Evolutionary conservation across 371 early-diverging fungal species (phyloP).

Genomic region (Mortierella sp.): DNA sequence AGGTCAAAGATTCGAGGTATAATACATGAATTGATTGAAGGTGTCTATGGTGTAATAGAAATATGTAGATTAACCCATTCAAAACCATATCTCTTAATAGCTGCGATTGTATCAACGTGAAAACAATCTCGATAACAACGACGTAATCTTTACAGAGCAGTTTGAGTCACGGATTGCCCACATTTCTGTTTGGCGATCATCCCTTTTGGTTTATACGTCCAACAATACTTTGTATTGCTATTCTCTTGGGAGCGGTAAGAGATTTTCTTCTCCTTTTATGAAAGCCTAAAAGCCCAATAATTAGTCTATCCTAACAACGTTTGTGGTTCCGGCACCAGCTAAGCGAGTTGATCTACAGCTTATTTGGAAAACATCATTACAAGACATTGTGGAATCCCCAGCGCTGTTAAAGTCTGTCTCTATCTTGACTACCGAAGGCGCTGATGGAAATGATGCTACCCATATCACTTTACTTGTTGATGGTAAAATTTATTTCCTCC

Average conservation of each 20-base stretch:
- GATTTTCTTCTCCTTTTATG: neutral
- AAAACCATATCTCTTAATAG: slow-evolving; percentile 48
- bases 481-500: slow-evolving; percentile 51
- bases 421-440: slow-evolving; percentile 34
- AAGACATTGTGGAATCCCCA: slow-evolving; percentile 67
- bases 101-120: slow-evolving; percentile 84
- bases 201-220: slow-evolving; percentile 74
- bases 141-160: slow-evolving; percentile 68
- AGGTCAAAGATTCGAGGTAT: slow-evolving; percentile 72
- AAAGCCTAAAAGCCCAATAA: neutral
- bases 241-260: slow-evolving; percentile 52
- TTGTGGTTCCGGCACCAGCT: slow-evolving; percentile 8
- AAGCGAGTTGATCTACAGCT: slow-evolving; percentile 62
- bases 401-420: slow-evolving; percentile 43
- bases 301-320: neutral
- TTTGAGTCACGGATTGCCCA: slow-evolving; percentile 52
- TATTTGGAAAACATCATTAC: slow-evolving; percentile 75
- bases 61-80: neutral
- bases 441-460: slow-evolving; percentile 30
- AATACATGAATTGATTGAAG: neutral
- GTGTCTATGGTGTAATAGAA: neutral
- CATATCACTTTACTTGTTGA: slow-evolving; percentile 52
- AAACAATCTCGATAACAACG: slow-evolving; percentile 75
- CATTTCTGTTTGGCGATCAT: slow-evolving; percentile 64
- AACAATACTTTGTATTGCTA: slow-evolving; percentile 77